Evolutionary conservation across 495 filamentous ascomycete species (phyloP), one percentile per base, ranked within the genome.

Genomic region (Talaromyces trachyspermus): DNA sequence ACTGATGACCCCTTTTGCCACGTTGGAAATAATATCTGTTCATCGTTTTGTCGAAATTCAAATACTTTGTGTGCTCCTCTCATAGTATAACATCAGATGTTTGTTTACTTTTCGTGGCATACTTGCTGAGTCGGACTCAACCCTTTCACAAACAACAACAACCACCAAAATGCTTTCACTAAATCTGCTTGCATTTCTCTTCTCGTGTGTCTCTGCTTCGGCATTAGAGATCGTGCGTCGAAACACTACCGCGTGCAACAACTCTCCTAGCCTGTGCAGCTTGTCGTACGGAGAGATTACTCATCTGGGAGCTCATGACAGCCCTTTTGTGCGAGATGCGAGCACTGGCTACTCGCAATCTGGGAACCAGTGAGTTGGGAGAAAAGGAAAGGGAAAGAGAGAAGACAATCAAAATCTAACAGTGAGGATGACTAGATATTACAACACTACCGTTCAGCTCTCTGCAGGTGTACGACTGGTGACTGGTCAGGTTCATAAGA

Each of bases 401-500:
- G 2, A 30, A 18, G 8, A 33, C 14, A 9, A 35, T 10, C 22
- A 22, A 10, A 14, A 36, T 3, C 24, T 29, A 19, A 35, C 20
- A 10, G 1, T 6, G 54, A 32, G 58, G 40, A 22, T 43, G 9
- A 17, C 5, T 48, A 74, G 70, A 49, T 84, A 74, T 62, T 82
- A 73, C 61, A 83, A 86, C 56, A 83, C 81, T n/a, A 80, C 78
- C n/a, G 65, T 77, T 3, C 82, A 85, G 36, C 73, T 89, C 14
- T 73, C 76, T 32, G 82, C 81, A 7, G 85, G 86, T 11, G 76
- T 88, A 42, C 79, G 86, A 6, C 64, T 90, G 20, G 69, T 90
- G 9, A 77, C 84, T 39, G 84, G 72, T 2, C 85, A 90, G 63
- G 78, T 88, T 15, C 84, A 90, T 65, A 63, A 76, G 39, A 52